phyloP scores from a whole-genome alignment of 2,329 filamentous ascomycete species.

The Claviceps maximensis region DNA sequence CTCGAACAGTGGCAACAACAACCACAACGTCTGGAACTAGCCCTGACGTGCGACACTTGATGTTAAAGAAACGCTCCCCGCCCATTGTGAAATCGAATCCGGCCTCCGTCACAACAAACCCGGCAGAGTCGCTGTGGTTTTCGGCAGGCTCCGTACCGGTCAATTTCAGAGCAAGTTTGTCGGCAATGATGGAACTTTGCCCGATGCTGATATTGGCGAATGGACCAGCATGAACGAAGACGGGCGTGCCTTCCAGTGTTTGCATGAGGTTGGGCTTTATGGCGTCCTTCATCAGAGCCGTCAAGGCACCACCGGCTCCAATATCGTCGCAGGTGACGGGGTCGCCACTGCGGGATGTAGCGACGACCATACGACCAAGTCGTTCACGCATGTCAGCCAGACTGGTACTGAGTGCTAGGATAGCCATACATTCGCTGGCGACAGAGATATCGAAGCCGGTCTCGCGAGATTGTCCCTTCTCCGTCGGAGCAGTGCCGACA shows the following conservation, averaged over 20 bases:
- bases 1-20: constrained; percentile 87
- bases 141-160: constrained; percentile 89
- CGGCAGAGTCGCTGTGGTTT: constrained; percentile 66
- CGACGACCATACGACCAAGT: constrained; percentile 90
- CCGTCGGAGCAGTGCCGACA: constrained; percentile 75
- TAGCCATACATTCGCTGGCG: constrained; percentile 96
- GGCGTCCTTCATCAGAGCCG: constrained; percentile 92
- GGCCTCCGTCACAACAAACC: constrained; percentile 91
- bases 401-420: constrained; percentile 82
- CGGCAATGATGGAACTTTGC: constrained; percentile 86
- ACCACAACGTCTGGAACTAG: constrained; percentile 88
- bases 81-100: constrained; percentile 99
- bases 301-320: constrained; percentile 80
- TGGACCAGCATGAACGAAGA: constrained; percentile 93
- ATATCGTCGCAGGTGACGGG: constrained; percentile 94
- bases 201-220: constrained; percentile 99
- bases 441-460: constrained; percentile 98
- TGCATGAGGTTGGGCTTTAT: constrained; percentile 99
- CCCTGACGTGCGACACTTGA: constrained; percentile 93
- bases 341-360: constrained; percentile 71
- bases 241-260: constrained; percentile 89
- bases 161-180: constrained; percentile 91
- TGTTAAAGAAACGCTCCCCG: constrained; percentile 98
- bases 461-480: constrained; percentile 76
- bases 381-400: constrained; percentile 84